These are phyloP conservation scores for Ophryocystis elektroscirrha DNA, from an alignment of 169 alveolate genomes.

Conservation along the genomic window DNA sequence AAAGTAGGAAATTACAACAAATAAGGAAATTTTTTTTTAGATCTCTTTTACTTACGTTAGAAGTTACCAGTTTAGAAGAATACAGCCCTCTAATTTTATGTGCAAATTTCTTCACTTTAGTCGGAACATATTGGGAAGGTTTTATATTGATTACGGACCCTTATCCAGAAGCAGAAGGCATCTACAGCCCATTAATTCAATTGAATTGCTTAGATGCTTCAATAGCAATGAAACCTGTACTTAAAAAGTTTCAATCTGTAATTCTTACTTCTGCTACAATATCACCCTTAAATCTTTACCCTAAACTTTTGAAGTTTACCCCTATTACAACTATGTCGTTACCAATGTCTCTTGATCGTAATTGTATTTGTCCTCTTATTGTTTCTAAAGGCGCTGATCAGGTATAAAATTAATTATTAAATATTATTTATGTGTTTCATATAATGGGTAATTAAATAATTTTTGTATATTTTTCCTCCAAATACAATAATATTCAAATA, in stretches of 20 bases:
- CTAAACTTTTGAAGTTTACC: slow-evolving; percentile 64
- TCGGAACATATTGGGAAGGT: slow-evolving; percentile 74
- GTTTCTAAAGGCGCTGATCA: slow-evolving; percentile 68
- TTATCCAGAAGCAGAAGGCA: slow-evolving; percentile 70
- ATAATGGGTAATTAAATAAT: too few species aligned
- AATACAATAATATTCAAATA: too few species aligned
- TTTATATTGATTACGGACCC: slow-evolving; percentile 82
- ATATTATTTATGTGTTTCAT: background rate
- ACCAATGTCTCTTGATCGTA: slow-evolving; percentile 70
- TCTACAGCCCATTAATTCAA: slow-evolving; percentile 72
- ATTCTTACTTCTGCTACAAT: slow-evolving; percentile 87
- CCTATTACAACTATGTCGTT: slow-evolving; percentile 73
- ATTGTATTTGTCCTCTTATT: slow-evolving; percentile 74
- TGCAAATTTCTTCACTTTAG: slow-evolving; percentile 64
- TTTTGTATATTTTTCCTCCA: too few species aligned
- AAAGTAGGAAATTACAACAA: background rate
- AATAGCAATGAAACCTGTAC: slow-evolving; percentile 75
- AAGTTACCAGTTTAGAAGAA: slow-evolving; percentile 32
- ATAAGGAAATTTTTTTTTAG: background rate
- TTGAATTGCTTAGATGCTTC: slow-evolving; percentile 84
- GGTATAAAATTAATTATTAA: background rate
- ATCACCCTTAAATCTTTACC: slow-evolving; percentile 83
- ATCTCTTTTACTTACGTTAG: slow-evolving; percentile 36
- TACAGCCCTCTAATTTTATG: slow-evolving; percentile 28
- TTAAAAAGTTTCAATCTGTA: slow-evolving; percentile 56